Evolutionary conservation across 148 eudicot genomes (phyloP), one percentile per base, ranked within the genome.

Genomic region (Chenopodium album): DNA sequence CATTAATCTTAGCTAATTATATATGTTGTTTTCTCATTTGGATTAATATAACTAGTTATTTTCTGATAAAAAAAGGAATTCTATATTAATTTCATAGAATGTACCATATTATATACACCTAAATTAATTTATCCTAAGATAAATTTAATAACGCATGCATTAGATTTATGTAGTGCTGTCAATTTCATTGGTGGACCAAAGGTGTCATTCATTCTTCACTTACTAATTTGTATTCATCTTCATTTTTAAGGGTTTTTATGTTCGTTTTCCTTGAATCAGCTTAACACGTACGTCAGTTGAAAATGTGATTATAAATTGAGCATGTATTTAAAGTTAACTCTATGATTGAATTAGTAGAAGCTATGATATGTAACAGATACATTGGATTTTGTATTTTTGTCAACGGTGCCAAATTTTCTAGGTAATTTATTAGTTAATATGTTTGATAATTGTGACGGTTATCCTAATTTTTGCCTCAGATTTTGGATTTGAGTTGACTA

Each of bases 151-250:
- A 46, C 46, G 75, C 31, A 72, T 67, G 71, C 29, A 67, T 37
- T 73, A 26, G 16, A 31, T 71, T 65, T 65, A 34, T 54, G 78
- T 62, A 84, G 86, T 80, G 83, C 77, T 80, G 83, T 78, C 86
- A 71, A 77, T 84, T 80, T 84, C 86, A 79, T 44, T 76, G 83
- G 83, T 84, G 79, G 77, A 32, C 46, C 65, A 75, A 0, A 69
- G n/a, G 76, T 71, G 81, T 82, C 85, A 78, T 67, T 82, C 85
- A 78, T 67, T 46, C 47, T n/a, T 50, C 71, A 82, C 80, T 77
- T 69, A 82, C 80, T 82, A 14, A 71, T 83, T 78, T 72, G 73
- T 78, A 44, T 48, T 1, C 10, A 48, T 46, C 56, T 78, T 78
- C 81, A 63, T 78, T 17, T 83, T 77, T 60, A 82, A 76, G 56